phyloP scores from a whole-genome alignment of 768 basidiomycete genomes.

The Macrolepiota fuliginosa region DNA sequence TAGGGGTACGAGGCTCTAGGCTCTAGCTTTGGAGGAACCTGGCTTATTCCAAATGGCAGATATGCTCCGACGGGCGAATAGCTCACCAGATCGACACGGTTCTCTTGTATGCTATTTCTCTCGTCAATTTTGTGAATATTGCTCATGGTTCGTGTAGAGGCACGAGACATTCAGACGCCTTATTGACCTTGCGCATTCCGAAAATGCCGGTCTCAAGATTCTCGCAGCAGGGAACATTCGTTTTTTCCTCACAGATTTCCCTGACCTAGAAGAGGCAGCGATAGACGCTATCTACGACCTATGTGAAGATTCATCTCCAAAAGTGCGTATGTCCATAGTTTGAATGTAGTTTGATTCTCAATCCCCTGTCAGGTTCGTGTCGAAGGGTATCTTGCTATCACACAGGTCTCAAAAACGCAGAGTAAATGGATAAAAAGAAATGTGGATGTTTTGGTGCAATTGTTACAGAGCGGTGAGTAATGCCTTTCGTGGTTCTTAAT shows the following conservation, averaged over 20 bases:
- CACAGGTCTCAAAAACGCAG: slow-evolving; percentile 41
- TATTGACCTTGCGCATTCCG: slow-evolving; percentile 51
- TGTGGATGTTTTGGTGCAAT: slow-evolving; percentile 71
- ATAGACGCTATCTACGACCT: slow-evolving; percentile 80
- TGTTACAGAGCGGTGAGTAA: slow-evolving; percentile 67
- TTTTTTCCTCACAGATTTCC: slow-evolving; percentile 61
- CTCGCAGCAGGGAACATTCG: slow-evolving; percentile 58
- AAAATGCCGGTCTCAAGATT: slow-evolving; percentile 45
- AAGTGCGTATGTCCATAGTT: slow-evolving; percentile 31
- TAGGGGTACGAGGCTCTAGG: slow-evolving; percentile 21
- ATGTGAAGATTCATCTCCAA: slow-evolving; percentile 63
- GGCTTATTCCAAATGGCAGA: slow-evolving; percentile 19
- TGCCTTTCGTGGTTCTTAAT: background rate
- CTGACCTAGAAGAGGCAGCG: slow-evolving; percentile 69
- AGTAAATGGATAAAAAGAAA: slow-evolving; percentile 66
- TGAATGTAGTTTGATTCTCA: background rate
- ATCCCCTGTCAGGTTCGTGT: slow-evolving; percentile 53
- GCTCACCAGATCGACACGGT: slow-evolving; percentile 24
- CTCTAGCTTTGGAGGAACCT: background rate
- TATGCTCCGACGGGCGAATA: slow-evolving; percentile 44
- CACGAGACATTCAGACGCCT: slow-evolving; percentile 50
- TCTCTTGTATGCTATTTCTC: background rate
- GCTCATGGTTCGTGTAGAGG: slow-evolving; percentile 33
- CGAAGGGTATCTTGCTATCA: slow-evolving; percentile 64
- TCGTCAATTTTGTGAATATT: background rate